Evolutionary conservation across 306 rosid species (phyloP).

Genomic region (Macrotyloma uniflorum): DNA sequence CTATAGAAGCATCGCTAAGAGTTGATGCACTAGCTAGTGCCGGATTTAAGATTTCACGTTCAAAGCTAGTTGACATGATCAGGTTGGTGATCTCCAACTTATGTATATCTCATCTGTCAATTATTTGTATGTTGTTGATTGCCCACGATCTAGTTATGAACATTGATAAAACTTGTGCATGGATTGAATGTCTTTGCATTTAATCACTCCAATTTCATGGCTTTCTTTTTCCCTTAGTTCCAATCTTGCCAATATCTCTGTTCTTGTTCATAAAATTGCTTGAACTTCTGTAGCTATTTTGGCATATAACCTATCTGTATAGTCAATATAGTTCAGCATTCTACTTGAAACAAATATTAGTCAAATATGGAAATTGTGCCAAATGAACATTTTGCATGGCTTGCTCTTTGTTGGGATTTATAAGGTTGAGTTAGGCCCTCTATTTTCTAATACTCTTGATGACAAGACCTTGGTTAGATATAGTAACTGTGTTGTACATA

Average conservation of each 20-base stretch:
- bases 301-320: neutral
- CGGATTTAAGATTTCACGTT: slow-evolving; percentile 88
- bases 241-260: neutral
- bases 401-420: too few species aligned
- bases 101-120: neutral
- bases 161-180: neutral
- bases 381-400: neutral
- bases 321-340: neutral
- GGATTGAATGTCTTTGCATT: neutral
- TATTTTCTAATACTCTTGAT: too few species aligned
- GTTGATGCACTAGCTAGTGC: slow-evolving; percentile 98
- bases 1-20: slow-evolving; percentile 80
- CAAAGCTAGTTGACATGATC: slow-evolving; percentile 87
- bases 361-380: neutral
- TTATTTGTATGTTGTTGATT: slow-evolving; percentile 8
- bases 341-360: neutral
- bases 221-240: neutral
- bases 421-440: too few species aligned
- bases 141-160: neutral
- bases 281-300: neutral
- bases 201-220: neutral
- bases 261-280: neutral
- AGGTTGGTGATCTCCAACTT: slow-evolving; percentile 49
- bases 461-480: neutral
- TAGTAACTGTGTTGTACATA: slow-evolving; percentile 5